Base-by-base conservation (phyloP, 176 grass and related monocot species). In the Eleusine indica region DNA sequence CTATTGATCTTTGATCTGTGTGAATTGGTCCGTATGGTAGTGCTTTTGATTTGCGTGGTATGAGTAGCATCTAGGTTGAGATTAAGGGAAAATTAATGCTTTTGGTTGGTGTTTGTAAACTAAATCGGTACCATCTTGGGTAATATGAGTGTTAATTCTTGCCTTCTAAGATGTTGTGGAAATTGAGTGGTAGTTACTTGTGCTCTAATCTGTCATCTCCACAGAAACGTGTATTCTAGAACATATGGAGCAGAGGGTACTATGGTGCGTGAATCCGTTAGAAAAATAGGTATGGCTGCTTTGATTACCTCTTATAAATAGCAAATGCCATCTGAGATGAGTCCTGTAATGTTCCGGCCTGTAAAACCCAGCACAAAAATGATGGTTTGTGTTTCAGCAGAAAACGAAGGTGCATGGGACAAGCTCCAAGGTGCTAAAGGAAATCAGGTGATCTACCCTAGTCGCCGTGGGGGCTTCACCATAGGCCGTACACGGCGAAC, bases 221-320 rank as follows among this genome's bases (percentile, higher is more conserved):
- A 88, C 86, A 88, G 57, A 72, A 77, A 78, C 73, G 1, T 71
- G 54, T 80, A 61, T 37, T 82, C 72, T 93, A 93, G 87, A 93
- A 84, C 77, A 74, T 82, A 30, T 82, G 80, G 84, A 90, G 91
- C 63, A 62, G 76, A 83, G 88, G 85, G 28, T 84, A 58, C 81
- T 82, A 68, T 83, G 75, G 54, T 71, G 66, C 56, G 54, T 87
- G 85, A 77, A 87, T 78, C 52, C 85, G 6, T 90, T 81, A 10
- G 51, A 74, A 43, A 19, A 52, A 83, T 93, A 93, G 91, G 91
- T 93, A 90, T 90, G 87, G 43, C 13, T 81, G 74, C 72, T 82
- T 76, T 84, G 76, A 87, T 78, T 61, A 87, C 82, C 46, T 85
- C 64, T 65, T 66, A 73, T 80, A 69, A 73, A 56, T 13, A 80